Evolutionary conservation across 176 grass and related monocot genomes (phyloP).

Genomic region (Aechmea fasciata): DNA sequence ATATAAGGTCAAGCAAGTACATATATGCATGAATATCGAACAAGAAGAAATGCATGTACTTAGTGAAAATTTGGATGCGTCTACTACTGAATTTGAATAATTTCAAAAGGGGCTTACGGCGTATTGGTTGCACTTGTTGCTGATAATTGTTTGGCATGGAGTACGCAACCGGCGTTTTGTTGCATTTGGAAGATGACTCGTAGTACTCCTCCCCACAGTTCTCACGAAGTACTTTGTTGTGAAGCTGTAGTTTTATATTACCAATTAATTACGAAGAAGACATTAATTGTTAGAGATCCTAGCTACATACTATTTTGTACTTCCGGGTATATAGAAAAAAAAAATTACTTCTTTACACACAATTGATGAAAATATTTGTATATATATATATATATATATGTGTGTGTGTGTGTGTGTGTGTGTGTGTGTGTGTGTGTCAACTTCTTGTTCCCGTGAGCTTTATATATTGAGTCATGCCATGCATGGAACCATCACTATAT

Average conservation of each 20-base stretch:
- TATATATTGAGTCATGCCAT: too few species aligned
- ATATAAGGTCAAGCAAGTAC: too few species aligned
- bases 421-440: too few species aligned
- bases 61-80: neutral
- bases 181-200: conserved; percentile 35
- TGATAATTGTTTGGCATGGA: conserved; percentile 38
- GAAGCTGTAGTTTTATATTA: conserved; percentile 23
- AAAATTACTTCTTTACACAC: too few species aligned
- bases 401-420: too few species aligned
- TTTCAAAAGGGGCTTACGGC: conserved; percentile 29
- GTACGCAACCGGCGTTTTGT: conserved; percentile 24
- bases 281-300: too few species aligned
- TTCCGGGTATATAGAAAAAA: too few species aligned
- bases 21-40: too few species aligned
- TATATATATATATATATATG: too few species aligned
- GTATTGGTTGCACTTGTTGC: conserved; percentile 38
- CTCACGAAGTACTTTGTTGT: conserved; percentile 32
- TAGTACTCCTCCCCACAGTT: conserved; percentile 33
- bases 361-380: too few species aligned
- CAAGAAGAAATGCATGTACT: neutral
- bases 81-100: neutral
- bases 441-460: too few species aligned
- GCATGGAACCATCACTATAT: too few species aligned
- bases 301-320: neutral
- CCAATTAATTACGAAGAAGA: neutral